Percentiles rank a stretch among this genome's conserved stretches.
These are phyloP conservation scores for Trypanosoma lewisi DNA, from an alignment of 208 protist genomes.

Conservation along the genomic window DNA sequence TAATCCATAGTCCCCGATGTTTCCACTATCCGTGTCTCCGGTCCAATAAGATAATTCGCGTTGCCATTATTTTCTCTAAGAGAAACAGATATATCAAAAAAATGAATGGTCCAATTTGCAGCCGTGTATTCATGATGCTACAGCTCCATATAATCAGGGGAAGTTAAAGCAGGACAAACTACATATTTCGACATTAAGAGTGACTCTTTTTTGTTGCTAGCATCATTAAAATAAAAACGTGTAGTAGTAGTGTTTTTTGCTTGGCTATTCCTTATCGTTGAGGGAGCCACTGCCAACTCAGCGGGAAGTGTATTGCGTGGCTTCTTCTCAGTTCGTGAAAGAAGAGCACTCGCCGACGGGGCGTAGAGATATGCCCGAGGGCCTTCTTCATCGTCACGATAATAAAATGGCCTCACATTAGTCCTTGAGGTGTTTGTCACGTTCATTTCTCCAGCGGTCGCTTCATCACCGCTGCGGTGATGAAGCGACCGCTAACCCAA, in stretches of 20 bases:
- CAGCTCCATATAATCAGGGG: background rate
- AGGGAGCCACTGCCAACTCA: background rate
- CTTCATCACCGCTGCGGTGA: background rate
- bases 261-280: background rate
- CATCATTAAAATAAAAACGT: background rate
- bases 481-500: background rate
- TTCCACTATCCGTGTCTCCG: conserved; percentile 5
- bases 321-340: background rate
- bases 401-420: background rate
- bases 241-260: background rate
- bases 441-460: background rate
- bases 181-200: background rate
- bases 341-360: background rate
- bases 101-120: too few species aligned
- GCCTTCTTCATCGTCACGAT: conserved; percentile 1
- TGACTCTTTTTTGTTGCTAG: background rate
- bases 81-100: background rate
- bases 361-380: conserved; percentile 15
- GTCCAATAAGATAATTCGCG: conserved; percentile 6
- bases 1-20: conserved; percentile 18
- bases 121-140: too few species aligned
- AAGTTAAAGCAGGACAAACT: background rate
- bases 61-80: background rate
- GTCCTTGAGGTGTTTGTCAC: background rate
- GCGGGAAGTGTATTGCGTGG: background rate